Percentiles rank a stretch among this genome's conserved stretches.
phyloP scores from a whole-genome alignment of 345 rosid species.

The Euphorbia lathyris region DNA sequence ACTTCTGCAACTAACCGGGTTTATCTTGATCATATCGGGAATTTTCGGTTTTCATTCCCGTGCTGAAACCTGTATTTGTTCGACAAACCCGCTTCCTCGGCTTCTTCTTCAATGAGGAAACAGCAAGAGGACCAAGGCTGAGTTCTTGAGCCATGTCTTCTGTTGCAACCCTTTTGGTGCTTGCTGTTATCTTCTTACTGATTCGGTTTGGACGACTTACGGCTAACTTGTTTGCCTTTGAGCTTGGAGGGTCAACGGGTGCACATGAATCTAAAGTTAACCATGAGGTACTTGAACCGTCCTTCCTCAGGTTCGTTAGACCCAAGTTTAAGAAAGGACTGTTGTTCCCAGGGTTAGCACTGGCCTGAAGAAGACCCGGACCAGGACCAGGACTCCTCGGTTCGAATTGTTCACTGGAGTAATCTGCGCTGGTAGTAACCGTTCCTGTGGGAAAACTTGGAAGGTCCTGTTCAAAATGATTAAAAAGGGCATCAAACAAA shows the following conservation, averaged over 20 bases:
- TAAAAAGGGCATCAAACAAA: slow-evolving; percentile 13
- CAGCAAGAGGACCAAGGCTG: slow-evolving; percentile 48
- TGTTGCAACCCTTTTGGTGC: slow-evolving; percentile 26
- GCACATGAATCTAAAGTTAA: slow-evolving; percentile 67
- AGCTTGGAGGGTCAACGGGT: slow-evolving; percentile 23
- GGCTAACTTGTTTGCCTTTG: slow-evolving; percentile 29
- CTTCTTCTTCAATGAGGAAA: slow-evolving; percentile 42
- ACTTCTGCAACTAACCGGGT: slow-evolving; percentile 2
- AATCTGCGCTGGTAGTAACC: slow-evolving; percentile 26
- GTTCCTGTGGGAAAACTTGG: slow-evolving; percentile 28
- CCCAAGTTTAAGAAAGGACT: slow-evolving; percentile 33
- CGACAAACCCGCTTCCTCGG: slow-evolving; percentile 47
- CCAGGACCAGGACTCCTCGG: slow-evolving; percentile 1
- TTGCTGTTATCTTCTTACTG: slow-evolving; percentile 39
- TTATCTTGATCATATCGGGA: slow-evolving; percentile 19
- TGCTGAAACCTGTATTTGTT: slow-evolving; percentile 32
- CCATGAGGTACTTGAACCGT: slow-evolving; percentile 54
- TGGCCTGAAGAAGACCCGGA: neutral
- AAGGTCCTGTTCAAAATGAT: slow-evolving; percentile 40
- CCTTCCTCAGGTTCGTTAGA: slow-evolving; percentile 37
- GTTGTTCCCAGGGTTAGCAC: slow-evolving; percentile 16
- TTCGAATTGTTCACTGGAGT: slow-evolving; percentile 30
- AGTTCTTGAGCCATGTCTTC: slow-evolving; percentile 41
- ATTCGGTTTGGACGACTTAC: slow-evolving; percentile 40
- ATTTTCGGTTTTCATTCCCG: slow-evolving; percentile 30